phyloP scores from a whole-genome alignment of 176 grass and related monocot genomes.

The Triticum urartu region DNA sequence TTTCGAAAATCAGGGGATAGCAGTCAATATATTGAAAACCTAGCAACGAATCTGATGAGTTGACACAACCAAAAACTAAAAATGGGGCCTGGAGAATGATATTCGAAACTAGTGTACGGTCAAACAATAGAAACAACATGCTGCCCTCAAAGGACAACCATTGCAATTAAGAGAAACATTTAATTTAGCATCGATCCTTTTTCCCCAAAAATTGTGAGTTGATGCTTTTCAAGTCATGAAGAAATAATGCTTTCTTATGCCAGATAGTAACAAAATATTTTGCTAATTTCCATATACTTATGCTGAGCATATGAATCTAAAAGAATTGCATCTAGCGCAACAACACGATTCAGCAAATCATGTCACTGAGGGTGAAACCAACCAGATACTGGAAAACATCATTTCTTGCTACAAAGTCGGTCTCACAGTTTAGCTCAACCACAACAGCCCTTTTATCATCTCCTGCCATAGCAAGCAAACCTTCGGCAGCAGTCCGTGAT shows the following conservation, averaged over 20 bases:
- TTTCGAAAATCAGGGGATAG: background rate
- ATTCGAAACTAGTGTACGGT: background rate
- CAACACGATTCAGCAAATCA: background rate
- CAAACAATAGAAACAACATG: background rate
- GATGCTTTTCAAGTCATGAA: background rate
- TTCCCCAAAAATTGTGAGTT: background rate
- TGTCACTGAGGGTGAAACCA: constrained; percentile 13
- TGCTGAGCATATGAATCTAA: background rate
- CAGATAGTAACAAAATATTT: background rate
- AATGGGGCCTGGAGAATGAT: background rate
- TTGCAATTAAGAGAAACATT: background rate
- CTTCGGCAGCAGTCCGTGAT: constrained; percentile 68
- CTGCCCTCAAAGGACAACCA: background rate
- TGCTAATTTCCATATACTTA: background rate
- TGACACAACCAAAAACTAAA: background rate
- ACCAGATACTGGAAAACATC: constrained; percentile 82
- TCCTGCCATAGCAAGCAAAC: constrained; percentile 78
- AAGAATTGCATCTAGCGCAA: background rate
- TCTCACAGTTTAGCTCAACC: constrained; percentile 91
- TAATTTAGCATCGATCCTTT: background rate
- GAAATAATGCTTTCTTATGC: background rate
- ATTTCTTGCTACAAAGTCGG: constrained; percentile 94
- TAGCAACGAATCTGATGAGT: background rate
- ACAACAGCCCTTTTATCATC: constrained; percentile 65
- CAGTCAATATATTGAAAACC: background rate